Percentiles rank a stretch among this genome's conserved stretches.
Evolutionary conservation across 352 stramenopile genomes (phyloP).

Genomic region (Pythium apleroticum): DNA sequence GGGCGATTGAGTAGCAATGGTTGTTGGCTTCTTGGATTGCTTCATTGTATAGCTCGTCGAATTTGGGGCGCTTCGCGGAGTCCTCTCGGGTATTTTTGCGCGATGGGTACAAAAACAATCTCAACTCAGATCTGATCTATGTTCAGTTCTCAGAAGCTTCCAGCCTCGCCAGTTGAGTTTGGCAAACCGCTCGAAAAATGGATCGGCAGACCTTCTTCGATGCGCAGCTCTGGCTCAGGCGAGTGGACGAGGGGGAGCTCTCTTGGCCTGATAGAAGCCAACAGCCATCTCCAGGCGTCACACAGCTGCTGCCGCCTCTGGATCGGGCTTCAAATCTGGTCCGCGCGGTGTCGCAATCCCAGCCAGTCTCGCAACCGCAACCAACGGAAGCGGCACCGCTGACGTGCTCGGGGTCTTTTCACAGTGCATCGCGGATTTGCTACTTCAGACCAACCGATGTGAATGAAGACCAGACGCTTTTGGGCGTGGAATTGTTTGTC

Average conservation of each 20-base stretch:
- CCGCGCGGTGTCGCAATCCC: not conserved
- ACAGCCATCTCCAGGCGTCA: not conserved
- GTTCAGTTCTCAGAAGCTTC: not conserved
- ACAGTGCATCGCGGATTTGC: conserved; percentile 34
- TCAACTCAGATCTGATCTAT: not conserved
- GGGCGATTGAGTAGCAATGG: not conserved
- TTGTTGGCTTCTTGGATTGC: not conserved
- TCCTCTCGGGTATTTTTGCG: not conserved
- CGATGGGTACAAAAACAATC: not conserved
- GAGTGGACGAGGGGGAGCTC: conserved; percentile 10
- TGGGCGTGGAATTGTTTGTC: conserved; percentile 30
- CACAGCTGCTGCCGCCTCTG: conserved; percentile 3
- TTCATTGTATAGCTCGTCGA: not conserved
- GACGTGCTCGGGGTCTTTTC: conserved; percentile 37
- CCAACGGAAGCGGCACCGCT: not conserved
- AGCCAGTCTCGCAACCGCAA: not conserved
- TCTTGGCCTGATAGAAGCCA: conserved; percentile 1
- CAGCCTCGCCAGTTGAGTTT: not conserved
- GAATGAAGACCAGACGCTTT: conserved; percentile 36
- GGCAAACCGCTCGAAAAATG: conserved; percentile 16
- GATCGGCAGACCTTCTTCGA: conserved; percentile 32
- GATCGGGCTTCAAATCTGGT: not conserved
- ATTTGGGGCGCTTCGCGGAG: not conserved
- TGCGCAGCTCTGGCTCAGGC: conserved; percentile 35
- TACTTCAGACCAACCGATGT: conserved; percentile 27